Conservation (phyloP, 2,329 filamentous ascomycete genomes). For the Trichoderma citrinoviride region DNA sequence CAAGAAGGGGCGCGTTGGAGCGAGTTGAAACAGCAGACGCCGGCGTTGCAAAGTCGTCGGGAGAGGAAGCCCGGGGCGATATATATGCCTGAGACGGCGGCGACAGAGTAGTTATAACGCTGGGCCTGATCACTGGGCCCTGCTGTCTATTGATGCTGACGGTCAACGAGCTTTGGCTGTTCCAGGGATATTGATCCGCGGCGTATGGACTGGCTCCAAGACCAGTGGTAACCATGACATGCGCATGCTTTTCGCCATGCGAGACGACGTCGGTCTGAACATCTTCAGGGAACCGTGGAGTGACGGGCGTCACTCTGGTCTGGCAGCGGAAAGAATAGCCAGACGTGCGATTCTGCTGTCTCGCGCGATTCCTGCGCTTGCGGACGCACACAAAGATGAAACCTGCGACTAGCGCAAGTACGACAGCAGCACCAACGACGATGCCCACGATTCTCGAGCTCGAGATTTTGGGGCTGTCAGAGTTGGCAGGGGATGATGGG, state of each 20-base stretch:
- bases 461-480: slow-evolving; percentile 30
- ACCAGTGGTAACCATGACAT: background rate
- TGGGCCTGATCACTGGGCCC: slow-evolving; percentile 20
- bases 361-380: slow-evolving; percentile 41
- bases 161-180: background rate
- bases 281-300: background rate
- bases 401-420: slow-evolving; percentile 39
- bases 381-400: slow-evolving; percentile 46
- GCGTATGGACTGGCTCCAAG: background rate
- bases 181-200: background rate
- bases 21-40: slow-evolving; percentile 35
- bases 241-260: slow-evolving; percentile 4
- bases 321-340: slow-evolving; percentile 53
- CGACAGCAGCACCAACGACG: slow-evolving; percentile 39
- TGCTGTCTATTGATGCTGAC: background rate
- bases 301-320: slow-evolving; percentile 24
- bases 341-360: slow-evolving; percentile 30
- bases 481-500: background rate
- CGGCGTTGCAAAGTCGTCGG: slow-evolving; percentile 32
- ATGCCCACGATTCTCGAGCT: slow-evolving; percentile 46
- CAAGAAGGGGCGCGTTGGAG: slow-evolving; percentile 39
- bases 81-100: slow-evolving; percentile 24
- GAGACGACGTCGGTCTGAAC: slow-evolving; percentile 12
- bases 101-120: slow-evolving; percentile 25
- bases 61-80: slow-evolving; percentile 19